Evolutionary conservation across 2,329 filamentous ascomycete genomes (phyloP).

Genomic region (Trichoderma aggressivum): DNA sequence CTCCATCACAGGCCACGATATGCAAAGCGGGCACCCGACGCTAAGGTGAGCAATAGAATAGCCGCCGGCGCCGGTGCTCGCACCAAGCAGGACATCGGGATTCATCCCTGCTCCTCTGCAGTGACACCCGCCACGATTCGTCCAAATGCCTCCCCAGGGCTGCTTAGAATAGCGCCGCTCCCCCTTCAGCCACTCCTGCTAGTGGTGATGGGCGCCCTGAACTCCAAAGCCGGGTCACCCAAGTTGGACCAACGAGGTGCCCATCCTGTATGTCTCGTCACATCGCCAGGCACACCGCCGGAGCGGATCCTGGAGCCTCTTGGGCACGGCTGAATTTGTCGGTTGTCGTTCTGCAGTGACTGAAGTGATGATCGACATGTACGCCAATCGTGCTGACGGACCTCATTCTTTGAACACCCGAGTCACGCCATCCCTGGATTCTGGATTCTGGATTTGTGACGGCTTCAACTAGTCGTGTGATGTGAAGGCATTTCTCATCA

Average conservation of each 20-base stretch:
- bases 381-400: neutral
- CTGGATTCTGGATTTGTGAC: neutral
- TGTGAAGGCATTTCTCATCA: neutral
- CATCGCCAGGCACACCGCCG: constrained; percentile 15
- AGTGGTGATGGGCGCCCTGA: constrained; percentile 9
- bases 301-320: neutral
- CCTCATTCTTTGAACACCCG: neutral
- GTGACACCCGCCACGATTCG: constrained; percentile 5
- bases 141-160: constrained; percentile 4
- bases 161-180: neutral
- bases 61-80: constrained; percentile 3
- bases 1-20: neutral
- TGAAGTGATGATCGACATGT: neutral
- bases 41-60: neutral
- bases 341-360: neutral
- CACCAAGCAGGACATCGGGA: neutral
- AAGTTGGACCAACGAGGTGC: neutral
- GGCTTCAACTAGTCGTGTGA: neutral
- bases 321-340: neutral
- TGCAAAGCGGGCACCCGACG: neutral
- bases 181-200: constrained; percentile 3
- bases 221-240: neutral
- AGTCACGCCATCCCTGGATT: neutral
- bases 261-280: constrained; percentile 8
- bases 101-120: neutral